Evolutionary conservation across 2,329 filamentous ascomycete genomes (phyloP).

Genomic region (Fusarium citri): DNA sequence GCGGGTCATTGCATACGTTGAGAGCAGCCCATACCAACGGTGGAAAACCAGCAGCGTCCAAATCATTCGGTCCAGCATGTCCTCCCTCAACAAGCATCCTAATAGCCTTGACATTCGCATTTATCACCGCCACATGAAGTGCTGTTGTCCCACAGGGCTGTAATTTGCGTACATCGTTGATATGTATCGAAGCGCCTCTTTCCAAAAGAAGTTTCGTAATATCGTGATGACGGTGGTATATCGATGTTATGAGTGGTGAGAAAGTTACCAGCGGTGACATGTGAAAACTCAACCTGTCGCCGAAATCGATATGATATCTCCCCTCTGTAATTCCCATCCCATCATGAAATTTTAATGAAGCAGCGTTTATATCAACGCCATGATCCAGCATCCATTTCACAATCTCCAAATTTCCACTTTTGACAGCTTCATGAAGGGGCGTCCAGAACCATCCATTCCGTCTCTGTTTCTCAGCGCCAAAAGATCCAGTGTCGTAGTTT

Average conservation of each 20-base stretch:
- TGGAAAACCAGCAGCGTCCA: conserved; percentile 20
- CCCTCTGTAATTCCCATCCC: conserved; percentile 3
- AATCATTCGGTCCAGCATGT: conserved; percentile 21
- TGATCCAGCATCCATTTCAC: conserved; percentile 16
- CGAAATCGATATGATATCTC: conserved; percentile 16
- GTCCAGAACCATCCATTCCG: conserved; percentile 12
- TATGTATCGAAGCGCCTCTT: conserved; percentile 21
- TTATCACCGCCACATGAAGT: conserved; percentile 20
- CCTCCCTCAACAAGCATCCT: conserved; percentile 15
- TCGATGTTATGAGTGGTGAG: conserved; percentile 20
- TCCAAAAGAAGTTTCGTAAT: conserved; percentile 17
- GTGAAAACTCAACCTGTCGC: conserved; percentile 18
- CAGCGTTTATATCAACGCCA: conserved; percentile 6
- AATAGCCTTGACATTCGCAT: conserved; percentile 7
- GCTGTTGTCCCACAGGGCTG: conserved; percentile 19
- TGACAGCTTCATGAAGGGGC: neutral
- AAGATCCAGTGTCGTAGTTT: neutral
- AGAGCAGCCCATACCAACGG: conserved; percentile 28
- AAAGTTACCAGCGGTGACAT: conserved; percentile 10
- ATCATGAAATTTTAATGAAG: conserved; percentile 1
- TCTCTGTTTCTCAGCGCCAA: neutral
- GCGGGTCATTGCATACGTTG: neutral
- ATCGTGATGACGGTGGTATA: neutral
- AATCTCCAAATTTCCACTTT: conserved; percentile 5
- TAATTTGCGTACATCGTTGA: neutral